Evolutionary conservation across 148 eudicot species (phyloP).

Genomic region (Arbutus unedo): DNA sequence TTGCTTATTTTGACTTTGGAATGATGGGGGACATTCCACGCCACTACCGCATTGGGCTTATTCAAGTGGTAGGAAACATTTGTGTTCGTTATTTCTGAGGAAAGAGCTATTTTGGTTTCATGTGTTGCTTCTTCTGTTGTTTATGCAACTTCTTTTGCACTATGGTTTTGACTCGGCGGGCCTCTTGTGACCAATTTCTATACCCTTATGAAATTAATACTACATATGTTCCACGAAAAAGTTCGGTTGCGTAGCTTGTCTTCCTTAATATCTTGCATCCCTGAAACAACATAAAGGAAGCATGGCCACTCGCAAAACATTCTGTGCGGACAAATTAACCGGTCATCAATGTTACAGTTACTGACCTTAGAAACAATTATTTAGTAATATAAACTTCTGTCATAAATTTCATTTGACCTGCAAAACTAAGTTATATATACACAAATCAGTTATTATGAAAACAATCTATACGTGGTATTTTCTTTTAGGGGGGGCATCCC

Average conservation of each 20-base stretch:
- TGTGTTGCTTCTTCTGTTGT: neutral
- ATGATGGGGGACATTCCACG: slow-evolving; percentile 99
- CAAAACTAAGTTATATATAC: neutral
- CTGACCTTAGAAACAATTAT: neutral
- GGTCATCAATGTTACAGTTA: neutral
- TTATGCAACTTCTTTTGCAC: neutral
- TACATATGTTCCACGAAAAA: neutral
- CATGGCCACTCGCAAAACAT: neutral
- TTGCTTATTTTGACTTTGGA: slow-evolving; percentile 97
- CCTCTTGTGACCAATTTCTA: slow-evolving; percentile 6
- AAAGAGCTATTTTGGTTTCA: neutral
- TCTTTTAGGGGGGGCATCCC: neutral
- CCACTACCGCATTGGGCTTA: slow-evolving; percentile 94
- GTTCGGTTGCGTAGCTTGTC: neutral
- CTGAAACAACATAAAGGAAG: neutral
- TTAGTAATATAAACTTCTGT: neutral
- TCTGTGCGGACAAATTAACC: neutral
- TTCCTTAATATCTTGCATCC: neutral
- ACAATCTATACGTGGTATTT: neutral
- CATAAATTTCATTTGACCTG: neutral
- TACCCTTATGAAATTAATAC: neutral
- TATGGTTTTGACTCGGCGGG: neutral
- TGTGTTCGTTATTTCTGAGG: neutral
- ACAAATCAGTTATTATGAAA: neutral
- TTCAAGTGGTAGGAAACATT: slow-evolving; percentile 66